Evolutionary conservation across 2,329 filamentous ascomycete species (phyloP), one percentile per base, ranked within the genome.

Genomic region (Nemania abortiva): DNA sequence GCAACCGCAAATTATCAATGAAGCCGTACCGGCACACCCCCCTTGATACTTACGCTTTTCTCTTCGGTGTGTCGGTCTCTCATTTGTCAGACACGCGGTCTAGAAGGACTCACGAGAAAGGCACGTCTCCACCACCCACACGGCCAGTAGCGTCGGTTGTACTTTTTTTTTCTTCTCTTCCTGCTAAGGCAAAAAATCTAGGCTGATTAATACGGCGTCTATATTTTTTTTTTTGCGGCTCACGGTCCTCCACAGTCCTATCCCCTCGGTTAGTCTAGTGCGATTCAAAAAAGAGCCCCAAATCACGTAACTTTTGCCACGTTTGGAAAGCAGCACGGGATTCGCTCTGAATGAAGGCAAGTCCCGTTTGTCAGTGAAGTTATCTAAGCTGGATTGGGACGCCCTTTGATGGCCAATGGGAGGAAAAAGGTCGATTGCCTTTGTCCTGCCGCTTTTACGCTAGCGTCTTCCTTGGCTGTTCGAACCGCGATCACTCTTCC

Each of bases 1-100:
- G 53, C 54, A 54, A 42, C 45, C n/a, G 47, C 20, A 64, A 57
- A 68, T 68, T 68, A 65, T 68, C 49, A 52, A 56, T 13, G 54
- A 63, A 61, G 55, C 39, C 55, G 49, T 42, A 53, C 53, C 31
- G 27, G 45, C 31, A 34, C 24, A 15, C 34, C 61, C 66, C 68
- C 57, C 42, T 47, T 56, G 34, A 24, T 56, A 53, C 37, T 18
- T 56, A 69, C 56, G 54, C 61, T 63, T 59, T 60, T 59, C 22
- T 31, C 50, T 58, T 58, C 70, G 53, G 63, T 71, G 73, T 74
- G 70, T 72, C 57, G 68, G n/a, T 47, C 70, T 73, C 66, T 66
- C 70, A 77, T 77, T 76, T 74, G 74, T 73, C 73, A 76, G 72
- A 74, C 72, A 61, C 66, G 31, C 53, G 60, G 59, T 67, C 55